Evolutionary conservation across 805 yeast genomes (phyloP), one percentile per base, ranked within the genome.

Genomic region (Blastobotrys muscicola): DNA sequence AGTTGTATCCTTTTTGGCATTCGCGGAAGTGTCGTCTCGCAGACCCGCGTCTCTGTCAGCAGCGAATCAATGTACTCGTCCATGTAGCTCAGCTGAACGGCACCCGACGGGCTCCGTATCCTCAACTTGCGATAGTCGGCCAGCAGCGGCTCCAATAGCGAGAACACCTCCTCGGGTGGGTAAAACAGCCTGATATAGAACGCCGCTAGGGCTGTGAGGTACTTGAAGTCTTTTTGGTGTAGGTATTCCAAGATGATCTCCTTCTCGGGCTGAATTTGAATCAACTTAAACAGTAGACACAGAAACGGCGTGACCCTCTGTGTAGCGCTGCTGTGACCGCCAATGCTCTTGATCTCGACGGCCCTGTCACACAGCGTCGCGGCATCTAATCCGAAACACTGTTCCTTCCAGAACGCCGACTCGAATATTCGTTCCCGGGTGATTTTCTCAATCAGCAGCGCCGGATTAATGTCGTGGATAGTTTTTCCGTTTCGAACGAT

Each of bases 11-110:
- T 52, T 13, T 57, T 52, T 2, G 69, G 57, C 57, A 86, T 48
- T 50, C 85, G 49, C 0, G 95, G 95, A 39, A 90, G 57, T 2
- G 84, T 76, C 42, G 87, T 64, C 39, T 85, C 96, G 51, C 83
- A 74, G 14, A 82, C 80, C 46, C 85, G 70, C 33, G 74, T 75
- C 31, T 72, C 67, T 1, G 56, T 65, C 20, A 82, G 59, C 38
- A 90, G 57, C 34, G 64, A 62, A 53, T 90, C 95, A 0, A 78
- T 72, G 55, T 80, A 74, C 56, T 80, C 90, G 60, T 90, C 97
- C 64, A 90, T 69, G 54, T 76, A 72, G 4, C 67, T 63, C 42
- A 77, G 60, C 30, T 57, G 64, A 52, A 69, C 62, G 8, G 68
- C 62, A 41, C 58, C 63, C 12, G 51, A 49, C n/a, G 55, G 61